Conservation (phyloP, 306 rosid genomes). For the Luffa acutangula region DNA sequence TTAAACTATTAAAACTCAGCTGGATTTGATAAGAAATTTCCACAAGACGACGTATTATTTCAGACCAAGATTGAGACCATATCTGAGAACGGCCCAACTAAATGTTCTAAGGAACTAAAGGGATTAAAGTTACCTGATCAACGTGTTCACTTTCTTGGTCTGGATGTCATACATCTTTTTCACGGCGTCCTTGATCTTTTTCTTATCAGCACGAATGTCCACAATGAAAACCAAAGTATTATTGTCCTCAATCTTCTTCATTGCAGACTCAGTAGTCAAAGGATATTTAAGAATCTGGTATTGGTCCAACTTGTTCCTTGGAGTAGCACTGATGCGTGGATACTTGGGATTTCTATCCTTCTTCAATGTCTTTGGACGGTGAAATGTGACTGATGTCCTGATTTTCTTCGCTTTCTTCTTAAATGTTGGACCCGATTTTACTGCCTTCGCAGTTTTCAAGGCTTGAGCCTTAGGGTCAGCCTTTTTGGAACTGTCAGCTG, state of each 20-base stretch:
- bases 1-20: not conserved
- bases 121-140: slow-evolving; percentile 53
- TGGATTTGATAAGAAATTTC: not conserved
- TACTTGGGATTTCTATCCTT: slow-evolving; percentile 70
- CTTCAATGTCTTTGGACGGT: slow-evolving; percentile 71
- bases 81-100: not conserved
- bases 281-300: slow-evolving; percentile 60
- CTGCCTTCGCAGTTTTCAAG: slow-evolving; percentile 87
- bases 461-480: slow-evolving; percentile 74
- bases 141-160: slow-evolving; percentile 84
- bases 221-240: slow-evolving; percentile 42
- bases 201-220: slow-evolving; percentile 16
- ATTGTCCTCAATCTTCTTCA: slow-evolving; percentile 93
- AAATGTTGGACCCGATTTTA: slow-evolving; percentile 54
- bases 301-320: slow-evolving; percentile 60
- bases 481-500: slow-evolving; percentile 52
- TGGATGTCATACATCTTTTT: slow-evolving; percentile 91
- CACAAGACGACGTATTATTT: not conserved
- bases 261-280: slow-evolving; percentile 41
- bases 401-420: slow-evolving; percentile 82
- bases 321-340: slow-evolving; percentile 55
- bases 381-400: slow-evolving; percentile 77
- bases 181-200: slow-evolving; percentile 68
- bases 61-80: not conserved
- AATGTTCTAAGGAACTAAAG: not conserved